Conservation (phyloP, 371 early-diverging fungal genomes). For the Mucor racemosus region DNA sequence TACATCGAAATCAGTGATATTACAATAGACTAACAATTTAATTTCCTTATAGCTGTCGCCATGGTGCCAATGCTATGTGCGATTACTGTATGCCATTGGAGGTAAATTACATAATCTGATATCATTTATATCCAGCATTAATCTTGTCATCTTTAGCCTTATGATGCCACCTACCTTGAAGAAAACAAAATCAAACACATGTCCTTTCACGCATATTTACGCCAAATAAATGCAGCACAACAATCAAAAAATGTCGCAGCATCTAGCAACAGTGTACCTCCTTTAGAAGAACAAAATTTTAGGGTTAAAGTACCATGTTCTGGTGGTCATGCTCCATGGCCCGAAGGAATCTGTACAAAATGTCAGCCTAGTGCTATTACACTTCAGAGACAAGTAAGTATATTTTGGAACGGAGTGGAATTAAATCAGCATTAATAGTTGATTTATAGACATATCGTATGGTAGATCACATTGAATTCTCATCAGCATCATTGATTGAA, state of each 20-base stretch:
- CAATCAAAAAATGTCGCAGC: constrained; percentile 61
- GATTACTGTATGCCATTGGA: constrained; percentile 97
- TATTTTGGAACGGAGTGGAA: background rate
- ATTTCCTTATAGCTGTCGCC: constrained; percentile 76
- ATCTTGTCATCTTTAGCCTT: constrained; percentile 64
- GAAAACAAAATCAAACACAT: constrained; percentile 96
- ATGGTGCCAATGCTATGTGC: constrained; percentile 93
- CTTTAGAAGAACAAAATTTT: constrained; percentile 85
- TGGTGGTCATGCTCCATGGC: constrained; percentile 89
- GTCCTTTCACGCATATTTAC: constrained; percentile 94
- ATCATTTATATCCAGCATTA: background rate
- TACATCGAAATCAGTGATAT: background rate
- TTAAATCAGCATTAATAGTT: background rate
- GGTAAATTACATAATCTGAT: constrained; percentile 35
- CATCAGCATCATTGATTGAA: constrained; percentile 86
- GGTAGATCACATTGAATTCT: constrained; percentile 99
- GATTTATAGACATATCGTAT: constrained; percentile 83
- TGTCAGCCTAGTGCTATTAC: constrained; percentile 97
- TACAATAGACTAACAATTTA: background rate
- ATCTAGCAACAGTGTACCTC: constrained; percentile 63
- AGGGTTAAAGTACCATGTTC: constrained; percentile 82
- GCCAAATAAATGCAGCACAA: constrained; percentile 70
- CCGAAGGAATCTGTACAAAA: constrained; percentile 95
- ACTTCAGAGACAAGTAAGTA: constrained; percentile 80
- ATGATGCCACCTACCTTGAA: constrained; percentile 83